phyloP scores from a whole-genome alignment of 2,329 filamentous ascomycete genomes.

The Fusarium robinianum region DNA sequence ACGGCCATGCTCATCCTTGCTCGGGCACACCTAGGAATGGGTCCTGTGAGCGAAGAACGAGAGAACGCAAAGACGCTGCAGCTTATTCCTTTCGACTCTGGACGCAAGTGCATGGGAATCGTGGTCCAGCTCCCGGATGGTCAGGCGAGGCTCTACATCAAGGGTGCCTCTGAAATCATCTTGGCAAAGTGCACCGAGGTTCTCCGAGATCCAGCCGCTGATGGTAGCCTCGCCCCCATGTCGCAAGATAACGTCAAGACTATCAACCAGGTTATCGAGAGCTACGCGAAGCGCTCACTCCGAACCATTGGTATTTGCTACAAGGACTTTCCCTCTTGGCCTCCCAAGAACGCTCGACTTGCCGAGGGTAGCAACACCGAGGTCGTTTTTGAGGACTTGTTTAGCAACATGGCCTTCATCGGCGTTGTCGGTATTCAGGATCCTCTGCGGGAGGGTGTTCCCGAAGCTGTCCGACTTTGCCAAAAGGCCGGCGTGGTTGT shows the following conservation, averaged over 20 bases:
- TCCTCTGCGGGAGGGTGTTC: slow-evolving; percentile 75
- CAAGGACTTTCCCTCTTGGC: slow-evolving; percentile 84
- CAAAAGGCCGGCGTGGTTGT: slow-evolving; percentile 78
- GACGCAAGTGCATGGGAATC: slow-evolving; percentile 72
- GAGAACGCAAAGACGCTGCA: slow-evolving; percentile 64
- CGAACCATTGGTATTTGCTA: slow-evolving; percentile 85
- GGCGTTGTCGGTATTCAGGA: slow-evolving; percentile 81
- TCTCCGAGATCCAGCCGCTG: slow-evolving; percentile 53
- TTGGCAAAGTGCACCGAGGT: slow-evolving; percentile 59
- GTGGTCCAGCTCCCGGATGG: slow-evolving; percentile 58
- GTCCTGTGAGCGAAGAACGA: slow-evolving; percentile 65
- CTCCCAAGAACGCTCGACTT: slow-evolving; percentile 65
- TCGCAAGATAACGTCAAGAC: slow-evolving; percentile 58
- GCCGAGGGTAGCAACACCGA: slow-evolving; percentile 61
- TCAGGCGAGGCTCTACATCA: slow-evolving; percentile 61
- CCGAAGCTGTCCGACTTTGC: slow-evolving; percentile 71
- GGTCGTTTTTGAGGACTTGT: slow-evolving; percentile 68
- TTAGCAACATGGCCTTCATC: slow-evolving; percentile 69
- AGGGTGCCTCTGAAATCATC: slow-evolving; percentile 69
- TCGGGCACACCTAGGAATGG: slow-evolving; percentile 68
- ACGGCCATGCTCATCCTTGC: slow-evolving; percentile 74
- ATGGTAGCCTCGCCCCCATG: slow-evolving; percentile 49
- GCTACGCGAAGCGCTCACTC: slow-evolving; percentile 78
- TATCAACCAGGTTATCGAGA: slow-evolving; percentile 70
- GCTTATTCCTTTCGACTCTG: slow-evolving; percentile 75